Evolutionary conservation across 768 basidiomycete genomes (phyloP), one percentile per base, ranked within the genome.

Genomic region (Hypholoma fasciculare): DNA sequence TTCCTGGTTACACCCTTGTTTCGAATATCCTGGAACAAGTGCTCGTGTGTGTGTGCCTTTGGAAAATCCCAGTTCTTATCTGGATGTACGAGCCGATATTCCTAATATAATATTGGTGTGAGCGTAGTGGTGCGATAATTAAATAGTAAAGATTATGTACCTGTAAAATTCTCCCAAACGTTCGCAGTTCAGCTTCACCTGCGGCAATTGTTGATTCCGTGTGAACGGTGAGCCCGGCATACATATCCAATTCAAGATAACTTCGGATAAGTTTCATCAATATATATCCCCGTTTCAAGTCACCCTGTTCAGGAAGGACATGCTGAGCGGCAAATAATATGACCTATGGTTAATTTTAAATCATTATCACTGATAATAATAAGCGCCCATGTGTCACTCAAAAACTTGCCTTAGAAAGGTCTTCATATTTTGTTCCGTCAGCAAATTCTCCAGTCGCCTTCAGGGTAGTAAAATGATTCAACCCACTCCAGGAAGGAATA

Each of bases 391-490:
- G 16, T 47, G 3, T 47, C n/a, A n/a, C n/a, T 47, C 12, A 6
- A 30, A 13, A 19, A 19, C 20, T n/a, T 53, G 76, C 76, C 62
- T 72, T 76, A 12, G 68, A 62, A 5, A 78, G 65, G 56, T 77
- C 74, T 52, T 70, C 66, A 49, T 65, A 67, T 46, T 78, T 78
- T 16, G 65, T 63, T 0, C 71, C 74, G 58, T 78, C 71, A 6
- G 61, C 63, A 64, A 74, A 77, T 6, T 66, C 52, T 2, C 71
- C 58, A 2, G 56, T 52, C 6, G 64, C 58, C 19, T 65, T 62
- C 1, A 72, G 54, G 1, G 59, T 37, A 1, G 59, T 20, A 54
- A 78, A 77, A 43, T 74, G 74, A 23, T 70, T 67, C 9, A 79
- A 57, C 1, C 62, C 64, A 2, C 64, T 47, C 76, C 77, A 79